phyloP scores from a whole-genome alignment of 2,329 filamentous ascomycete genomes.

The Curvularia spicifera region DNA sequence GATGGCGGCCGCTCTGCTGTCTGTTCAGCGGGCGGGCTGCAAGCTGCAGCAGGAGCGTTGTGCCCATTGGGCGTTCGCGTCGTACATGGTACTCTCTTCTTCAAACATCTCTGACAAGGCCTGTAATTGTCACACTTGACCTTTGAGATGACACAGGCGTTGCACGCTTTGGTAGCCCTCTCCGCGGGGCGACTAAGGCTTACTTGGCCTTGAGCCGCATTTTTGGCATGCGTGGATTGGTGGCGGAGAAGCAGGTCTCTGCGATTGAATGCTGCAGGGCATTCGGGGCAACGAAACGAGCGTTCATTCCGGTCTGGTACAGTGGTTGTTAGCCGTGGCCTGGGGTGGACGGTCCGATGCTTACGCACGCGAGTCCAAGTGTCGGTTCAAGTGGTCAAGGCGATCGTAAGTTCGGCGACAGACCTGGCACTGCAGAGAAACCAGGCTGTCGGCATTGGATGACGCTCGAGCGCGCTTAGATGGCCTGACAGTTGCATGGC shows the following conservation, averaged over 20 bases:
- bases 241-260: conserved; percentile 39
- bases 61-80: conserved; percentile 4
- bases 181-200: conserved; percentile 26
- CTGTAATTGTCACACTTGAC: conserved; percentile 41
- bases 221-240: conserved; percentile 35
- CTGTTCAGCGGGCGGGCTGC: neutral
- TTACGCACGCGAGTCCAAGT: conserved; percentile 41
- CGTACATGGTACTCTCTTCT: conserved; percentile 19
- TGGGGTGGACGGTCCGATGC: neutral
- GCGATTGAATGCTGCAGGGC: conserved; percentile 40
- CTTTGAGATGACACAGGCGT: conserved; percentile 41
- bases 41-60: neutral
- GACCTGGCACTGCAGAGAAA: conserved; percentile 32
- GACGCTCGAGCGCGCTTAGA: conserved; percentile 5
- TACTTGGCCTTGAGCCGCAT: conserved; percentile 27
- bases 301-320: conserved; percentile 36
- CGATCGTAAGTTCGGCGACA: conserved; percentile 39
- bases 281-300: conserved; percentile 38
- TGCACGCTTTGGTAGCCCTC: conserved; percentile 39
- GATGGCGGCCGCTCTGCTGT: neutral
- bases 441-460: neutral
- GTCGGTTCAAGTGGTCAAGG: conserved; percentile 39
- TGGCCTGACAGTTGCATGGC: neutral
- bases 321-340: neutral
- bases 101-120: conserved; percentile 35